Conservation (phyloP, 441 rosid species). For the Populus tomentosa region DNA sequence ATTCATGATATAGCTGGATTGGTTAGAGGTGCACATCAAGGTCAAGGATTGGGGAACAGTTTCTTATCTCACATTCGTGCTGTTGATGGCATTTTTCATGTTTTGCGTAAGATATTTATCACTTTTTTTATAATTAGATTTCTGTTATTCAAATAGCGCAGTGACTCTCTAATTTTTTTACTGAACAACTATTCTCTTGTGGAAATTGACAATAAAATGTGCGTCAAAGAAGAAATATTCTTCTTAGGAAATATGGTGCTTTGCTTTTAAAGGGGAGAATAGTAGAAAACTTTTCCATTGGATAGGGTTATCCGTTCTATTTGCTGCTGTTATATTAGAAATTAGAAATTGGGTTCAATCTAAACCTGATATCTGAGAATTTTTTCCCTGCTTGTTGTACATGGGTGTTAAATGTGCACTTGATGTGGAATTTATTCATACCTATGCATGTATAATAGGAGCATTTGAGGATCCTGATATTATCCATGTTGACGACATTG, state of each 20-base stretch:
- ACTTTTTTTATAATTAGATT: not conserved
- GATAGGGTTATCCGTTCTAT: not conserved
- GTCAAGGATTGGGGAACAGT: conserved; percentile 96
- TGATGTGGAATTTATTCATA: not conserved
- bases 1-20: conserved; percentile 99
- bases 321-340: not conserved
- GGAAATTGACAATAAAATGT: not conserved
- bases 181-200: not conserved
- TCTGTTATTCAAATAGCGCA: not conserved
- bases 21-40: conserved; percentile 95
- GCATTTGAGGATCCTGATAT: conserved; percentile 98
- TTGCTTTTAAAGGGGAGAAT: not conserved
- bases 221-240: not conserved
- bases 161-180: not conserved
- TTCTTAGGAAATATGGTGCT: not conserved
- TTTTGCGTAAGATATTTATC: conserved; percentile 57
- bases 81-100: conserved; percentile 99
- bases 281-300: not conserved
- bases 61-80: conserved; percentile 99
- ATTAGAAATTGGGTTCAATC: not conserved
- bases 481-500: conserved; percentile 88
- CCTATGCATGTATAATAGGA: conserved; percentile 35
- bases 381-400: not conserved
- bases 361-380: not conserved
- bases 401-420: not conserved